A percentile compares a stretch with the other conserved stretches of the same genome.
phyloP scores from a whole-genome alignment of 2,329 filamentous ascomycete species.

The Onygena corvina region DNA sequence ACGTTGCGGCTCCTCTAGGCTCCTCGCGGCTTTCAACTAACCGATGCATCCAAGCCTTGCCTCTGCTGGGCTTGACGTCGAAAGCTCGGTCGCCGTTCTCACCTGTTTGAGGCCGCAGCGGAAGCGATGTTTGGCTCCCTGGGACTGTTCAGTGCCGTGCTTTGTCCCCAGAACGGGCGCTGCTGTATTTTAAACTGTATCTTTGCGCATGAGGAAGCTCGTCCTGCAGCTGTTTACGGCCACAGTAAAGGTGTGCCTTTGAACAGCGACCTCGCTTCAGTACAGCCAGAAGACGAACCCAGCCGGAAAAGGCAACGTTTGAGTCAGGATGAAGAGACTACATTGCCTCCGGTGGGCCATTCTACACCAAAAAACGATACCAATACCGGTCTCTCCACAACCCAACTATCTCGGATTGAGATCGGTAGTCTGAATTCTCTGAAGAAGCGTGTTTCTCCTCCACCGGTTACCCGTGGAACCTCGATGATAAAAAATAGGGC shows the following conservation, averaged over 20 bases:
- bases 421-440: constrained; percentile 18
- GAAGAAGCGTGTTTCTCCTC: constrained; percentile 23
- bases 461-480: constrained; percentile 15
- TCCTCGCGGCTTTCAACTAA: no score
- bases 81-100: no score
- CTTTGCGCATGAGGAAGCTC: constrained; percentile 39
- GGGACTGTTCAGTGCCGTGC: constrained; percentile 42
- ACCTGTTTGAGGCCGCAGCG: neutral
- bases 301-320: constrained; percentile 23
- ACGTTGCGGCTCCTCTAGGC: no score
- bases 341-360: neutral
- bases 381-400: neutral
- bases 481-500: neutral
- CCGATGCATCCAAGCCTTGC: neutral
- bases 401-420: constrained; percentile 10
- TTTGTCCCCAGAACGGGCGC: constrained; percentile 40
- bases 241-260: neutral
- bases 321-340: neutral
- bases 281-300: constrained; percentile 15
- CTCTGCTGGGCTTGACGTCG: neutral
- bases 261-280: neutral
- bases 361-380: neutral
- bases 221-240: neutral
- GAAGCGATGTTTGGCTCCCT: constrained; percentile 43
- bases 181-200: constrained; percentile 48